These are phyloP conservation scores for Beauveria rudraprayagi DNA, from an alignment of 2,329 filamentous ascomycete genomes.

Conservation along the genomic window DNA sequence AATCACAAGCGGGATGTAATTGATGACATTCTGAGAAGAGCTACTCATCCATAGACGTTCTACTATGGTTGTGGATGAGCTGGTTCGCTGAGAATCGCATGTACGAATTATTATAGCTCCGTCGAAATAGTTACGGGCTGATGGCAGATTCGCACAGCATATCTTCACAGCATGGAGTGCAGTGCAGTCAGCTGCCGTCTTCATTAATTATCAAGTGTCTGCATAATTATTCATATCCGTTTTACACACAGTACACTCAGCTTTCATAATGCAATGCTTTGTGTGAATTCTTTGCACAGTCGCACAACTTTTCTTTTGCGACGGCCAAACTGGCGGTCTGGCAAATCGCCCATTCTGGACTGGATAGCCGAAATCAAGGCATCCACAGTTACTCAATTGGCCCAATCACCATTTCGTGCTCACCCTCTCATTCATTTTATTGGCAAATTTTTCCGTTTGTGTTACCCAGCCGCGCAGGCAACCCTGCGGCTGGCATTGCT, in stretches of 20 bases:
- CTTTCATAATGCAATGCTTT: neutral
- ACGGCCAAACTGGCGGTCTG: conserved; percentile 1
- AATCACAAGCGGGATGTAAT: too few relatives aligned
- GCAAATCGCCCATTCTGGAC: neutral
- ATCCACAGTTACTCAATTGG: neutral
- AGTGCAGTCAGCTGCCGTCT: too few relatives aligned
- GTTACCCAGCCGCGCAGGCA: neutral
- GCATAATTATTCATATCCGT: too few relatives aligned
- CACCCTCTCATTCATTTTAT: neutral
- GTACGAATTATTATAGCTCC: too few relatives aligned
- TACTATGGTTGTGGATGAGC: too few relatives aligned
- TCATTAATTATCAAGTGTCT: too few relatives aligned
- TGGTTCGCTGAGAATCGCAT: too few relatives aligned
- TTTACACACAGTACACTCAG: neutral
- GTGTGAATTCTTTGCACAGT: neutral
- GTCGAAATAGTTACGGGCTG: too few relatives aligned
- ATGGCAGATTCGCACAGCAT: too few relatives aligned
- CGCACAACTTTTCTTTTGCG: neutral
- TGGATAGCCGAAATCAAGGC: neutral
- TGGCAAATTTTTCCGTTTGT: neutral
- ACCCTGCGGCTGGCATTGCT: neutral
- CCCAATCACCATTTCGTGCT: neutral
- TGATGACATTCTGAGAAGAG: neutral
- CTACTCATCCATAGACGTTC: too few relatives aligned
- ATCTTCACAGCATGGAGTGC: too few relatives aligned